Evolutionary conservation across 371 early-diverging fungal species (phyloP).

Genomic region (Choanephora cucurbitarum): DNA sequence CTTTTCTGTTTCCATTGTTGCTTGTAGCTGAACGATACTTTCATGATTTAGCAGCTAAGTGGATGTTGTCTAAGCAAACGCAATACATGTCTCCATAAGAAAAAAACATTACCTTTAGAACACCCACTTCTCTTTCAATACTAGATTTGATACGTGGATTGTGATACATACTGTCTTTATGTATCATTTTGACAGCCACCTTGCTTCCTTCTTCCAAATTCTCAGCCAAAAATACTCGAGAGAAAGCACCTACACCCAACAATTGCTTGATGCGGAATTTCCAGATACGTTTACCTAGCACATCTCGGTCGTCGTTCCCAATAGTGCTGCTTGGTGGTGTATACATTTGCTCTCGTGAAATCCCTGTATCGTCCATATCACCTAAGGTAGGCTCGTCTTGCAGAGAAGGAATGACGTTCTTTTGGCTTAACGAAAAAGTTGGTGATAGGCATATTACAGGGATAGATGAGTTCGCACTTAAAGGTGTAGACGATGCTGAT

Average conservation of each 20-base stretch:
- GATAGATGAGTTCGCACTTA: conserved; percentile 17
- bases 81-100: neutral
- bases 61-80: neutral
- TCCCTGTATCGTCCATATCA: conserved; percentile 30
- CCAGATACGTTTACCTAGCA: conserved; percentile 28
- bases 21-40: conserved; percentile 65
- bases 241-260: conserved; percentile 33
- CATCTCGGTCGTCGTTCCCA: conserved; percentile 5
- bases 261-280: conserved; percentile 25
- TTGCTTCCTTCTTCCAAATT: conserved; percentile 17
- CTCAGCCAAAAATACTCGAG: conserved; percentile 31
- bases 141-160: conserved; percentile 25
- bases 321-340: conserved; percentile 4
- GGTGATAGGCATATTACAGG: conserved; percentile 38
- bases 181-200: conserved; percentile 29
- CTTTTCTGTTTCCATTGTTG: conserved; percentile 61
- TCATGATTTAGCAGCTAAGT: conserved; percentile 54
- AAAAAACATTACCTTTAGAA: conserved; percentile 24
- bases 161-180: conserved; percentile 20
- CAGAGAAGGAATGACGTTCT: conserved; percentile 36
- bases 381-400: conserved; percentile 40
- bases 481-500: neutral
- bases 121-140: conserved; percentile 33
- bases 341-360: conserved; percentile 9
- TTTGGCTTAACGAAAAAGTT: conserved; percentile 26